Evolutionary conservation across 306 rosid species (phyloP).

Genomic region (Mucuna pruriens): DNA sequence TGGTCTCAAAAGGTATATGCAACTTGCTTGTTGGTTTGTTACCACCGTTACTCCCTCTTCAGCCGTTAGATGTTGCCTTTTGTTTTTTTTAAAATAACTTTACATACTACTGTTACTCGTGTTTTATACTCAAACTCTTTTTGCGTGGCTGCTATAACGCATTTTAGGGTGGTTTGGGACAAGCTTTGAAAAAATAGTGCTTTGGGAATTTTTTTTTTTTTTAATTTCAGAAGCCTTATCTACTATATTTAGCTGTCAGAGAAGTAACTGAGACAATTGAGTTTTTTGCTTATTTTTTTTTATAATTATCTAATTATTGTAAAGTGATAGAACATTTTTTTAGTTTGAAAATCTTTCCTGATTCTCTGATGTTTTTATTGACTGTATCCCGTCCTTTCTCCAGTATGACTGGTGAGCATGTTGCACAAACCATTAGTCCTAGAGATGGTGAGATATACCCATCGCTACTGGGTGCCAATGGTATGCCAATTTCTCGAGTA

Average conservation of each 20-base stretch:
- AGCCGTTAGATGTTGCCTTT: not conserved
- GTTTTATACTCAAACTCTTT: constrained; percentile 15
- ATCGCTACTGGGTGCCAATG: constrained; percentile 77
- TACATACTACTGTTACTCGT: not conserved
- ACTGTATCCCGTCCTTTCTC: constrained; percentile 39
- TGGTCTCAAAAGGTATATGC: constrained; percentile 85
- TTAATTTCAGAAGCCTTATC: too few species aligned
- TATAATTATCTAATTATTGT: too few species aligned
- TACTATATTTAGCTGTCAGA: too few species aligned
- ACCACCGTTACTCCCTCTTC: constrained; percentile 23
- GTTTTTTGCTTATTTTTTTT: too few species aligned
- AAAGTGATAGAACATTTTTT: too few species aligned
- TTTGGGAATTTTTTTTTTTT: not conserved
- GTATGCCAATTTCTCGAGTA: constrained; percentile 50
- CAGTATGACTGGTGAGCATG: constrained; percentile 93
- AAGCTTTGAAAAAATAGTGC: not conserved
- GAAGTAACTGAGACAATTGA: too few species aligned
- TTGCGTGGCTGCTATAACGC: not conserved
- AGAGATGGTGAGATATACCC: constrained; percentile 91
- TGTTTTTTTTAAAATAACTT: not conserved
- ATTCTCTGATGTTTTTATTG: constrained; percentile 16
- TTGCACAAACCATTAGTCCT: constrained; percentile 82
- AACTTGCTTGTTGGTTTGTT: constrained; percentile 22
- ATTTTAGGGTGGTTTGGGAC: not conserved
- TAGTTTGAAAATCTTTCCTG: constrained; percentile 10